Evolutionary conservation across 495 filamentous ascomycete species (phyloP).

Genomic region (Tuber brumale): DNA sequence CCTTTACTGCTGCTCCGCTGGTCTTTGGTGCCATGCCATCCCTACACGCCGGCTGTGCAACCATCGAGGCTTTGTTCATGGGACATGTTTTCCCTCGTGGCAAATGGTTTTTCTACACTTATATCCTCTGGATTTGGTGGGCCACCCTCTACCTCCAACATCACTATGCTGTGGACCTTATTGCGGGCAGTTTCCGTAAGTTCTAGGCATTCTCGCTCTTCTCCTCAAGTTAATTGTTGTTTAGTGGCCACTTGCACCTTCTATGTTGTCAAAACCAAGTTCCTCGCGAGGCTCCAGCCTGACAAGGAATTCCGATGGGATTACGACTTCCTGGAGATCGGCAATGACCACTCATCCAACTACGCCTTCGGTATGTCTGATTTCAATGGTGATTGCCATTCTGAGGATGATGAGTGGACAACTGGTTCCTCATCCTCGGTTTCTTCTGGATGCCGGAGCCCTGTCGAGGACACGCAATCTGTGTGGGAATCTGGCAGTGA

Average conservation of each 20-base stretch:
- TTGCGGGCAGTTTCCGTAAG: slow-evolving; percentile 68
- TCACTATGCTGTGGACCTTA: slow-evolving; percentile 91
- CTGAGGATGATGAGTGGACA: slow-evolving; percentile 64
- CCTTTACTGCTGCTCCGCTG: slow-evolving; percentile 80
- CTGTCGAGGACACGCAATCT: slow-evolving; percentile 54
- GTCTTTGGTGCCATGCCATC: slow-evolving; percentile 96
- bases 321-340: slow-evolving; percentile 87
- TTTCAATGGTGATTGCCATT: slow-evolving; percentile 46
- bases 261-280: slow-evolving; percentile 70
- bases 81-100: slow-evolving; percentile 78
- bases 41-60: slow-evolving; percentile 79
- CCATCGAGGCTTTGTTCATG: slow-evolving; percentile 87
- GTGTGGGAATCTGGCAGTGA: slow-evolving; percentile 47
- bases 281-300: slow-evolving; percentile 72
- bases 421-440: slow-evolving; percentile 67
- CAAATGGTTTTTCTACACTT: slow-evolving; percentile 67
- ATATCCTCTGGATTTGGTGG: slow-evolving; percentile 94
- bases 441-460: slow-evolving; percentile 57
- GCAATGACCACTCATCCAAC: slow-evolving; percentile 46
- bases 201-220: slow-evolving; percentile 13
- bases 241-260: slow-evolving; percentile 69
- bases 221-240: slow-evolving; percentile 13
- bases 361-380: slow-evolving; percentile 54
- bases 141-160: slow-evolving; percentile 93
- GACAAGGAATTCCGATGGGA: slow-evolving; percentile 91